phyloP scores from a whole-genome alignment of 2,329 filamentous ascomycete species.

The Colletotrichum tofieldiae region DNA sequence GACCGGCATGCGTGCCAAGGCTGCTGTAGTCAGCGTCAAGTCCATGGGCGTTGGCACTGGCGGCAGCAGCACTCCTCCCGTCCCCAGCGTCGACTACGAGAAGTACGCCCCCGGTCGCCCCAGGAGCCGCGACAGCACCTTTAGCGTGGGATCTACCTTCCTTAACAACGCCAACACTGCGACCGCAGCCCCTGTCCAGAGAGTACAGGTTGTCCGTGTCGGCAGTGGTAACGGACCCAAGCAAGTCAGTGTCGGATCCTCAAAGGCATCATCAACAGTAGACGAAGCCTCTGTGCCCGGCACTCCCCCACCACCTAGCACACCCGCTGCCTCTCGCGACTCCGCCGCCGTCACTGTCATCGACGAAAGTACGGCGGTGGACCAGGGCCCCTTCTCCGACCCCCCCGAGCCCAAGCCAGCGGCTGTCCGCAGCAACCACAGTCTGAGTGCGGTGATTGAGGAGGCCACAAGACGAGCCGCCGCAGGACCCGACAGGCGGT shows the following conservation, averaged over 20 bases:
- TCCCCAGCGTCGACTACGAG: slow-evolving; percentile 79
- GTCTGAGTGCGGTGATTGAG: slow-evolving; percentile 70
- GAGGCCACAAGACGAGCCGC: slow-evolving; percentile 63
- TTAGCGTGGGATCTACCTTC: slow-evolving; percentile 79
- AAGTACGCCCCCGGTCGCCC: slow-evolving; percentile 67
- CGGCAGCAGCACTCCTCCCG: slow-evolving; percentile 75
- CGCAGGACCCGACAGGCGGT: slow-evolving; percentile 48
- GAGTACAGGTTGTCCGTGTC: slow-evolving; percentile 74
- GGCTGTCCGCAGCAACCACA: slow-evolving; percentile 58
- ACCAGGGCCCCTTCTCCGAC: slow-evolving; percentile 74
- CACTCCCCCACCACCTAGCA: slow-evolving; percentile 37
- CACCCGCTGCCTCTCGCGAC: slow-evolving; percentile 51
- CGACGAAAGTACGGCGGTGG: slow-evolving; percentile 61
- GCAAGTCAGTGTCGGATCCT: slow-evolving; percentile 57
- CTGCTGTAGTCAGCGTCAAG: slow-evolving; percentile 94
- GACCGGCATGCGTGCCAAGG: slow-evolving; percentile 89
- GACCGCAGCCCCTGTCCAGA: slow-evolving; percentile 68
- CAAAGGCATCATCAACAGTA: slow-evolving; percentile 50
- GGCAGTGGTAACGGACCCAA: slow-evolving; percentile 61
- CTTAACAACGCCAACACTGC: slow-evolving; percentile 74
- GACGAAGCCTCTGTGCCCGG: slow-evolving; percentile 34
- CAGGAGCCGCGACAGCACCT: slow-evolving; percentile 71
- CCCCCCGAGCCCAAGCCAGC: slow-evolving; percentile 56
- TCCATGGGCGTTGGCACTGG: slow-evolving; percentile 72
- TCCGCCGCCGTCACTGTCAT: slow-evolving; percentile 65